Evolutionary conservation across 2,329 filamentous ascomycete genomes (phyloP).

Genomic region (Thelonectria discophora): DNA sequence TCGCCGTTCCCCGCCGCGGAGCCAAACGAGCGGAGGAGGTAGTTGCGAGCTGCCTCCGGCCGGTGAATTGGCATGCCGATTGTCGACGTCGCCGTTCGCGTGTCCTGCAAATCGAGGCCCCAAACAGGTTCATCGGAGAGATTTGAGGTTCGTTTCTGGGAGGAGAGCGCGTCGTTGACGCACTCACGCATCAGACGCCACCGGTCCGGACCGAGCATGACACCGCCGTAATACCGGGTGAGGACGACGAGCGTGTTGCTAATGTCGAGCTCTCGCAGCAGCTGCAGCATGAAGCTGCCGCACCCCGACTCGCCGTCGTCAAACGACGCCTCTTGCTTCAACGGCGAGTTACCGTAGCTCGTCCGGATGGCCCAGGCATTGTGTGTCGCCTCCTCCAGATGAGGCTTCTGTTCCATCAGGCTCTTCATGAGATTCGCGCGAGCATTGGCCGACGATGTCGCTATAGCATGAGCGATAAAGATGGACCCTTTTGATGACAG

Average conservation of each 20-base stretch:
- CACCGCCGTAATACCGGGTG: slow-evolving; percentile 69
- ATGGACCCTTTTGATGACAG: slow-evolving; percentile 63
- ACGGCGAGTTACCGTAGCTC: slow-evolving; percentile 49
- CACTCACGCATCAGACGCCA: slow-evolving; percentile 70
- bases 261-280: slow-evolving; percentile 61
- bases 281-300: slow-evolving; percentile 63
- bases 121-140: slow-evolving; percentile 64
- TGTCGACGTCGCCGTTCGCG: slow-evolving; percentile 51
- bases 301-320: slow-evolving; percentile 71
- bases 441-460: slow-evolving; percentile 50
- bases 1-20: slow-evolving; percentile 48
- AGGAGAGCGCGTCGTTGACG: slow-evolving; percentile 63
- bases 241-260: slow-evolving; percentile 66
- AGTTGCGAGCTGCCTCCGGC: slow-evolving; percentile 72
- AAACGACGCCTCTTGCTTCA: slow-evolving; percentile 60
- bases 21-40: slow-evolving; percentile 68
- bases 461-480: slow-evolving; percentile 63
- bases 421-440: slow-evolving; percentile 56
- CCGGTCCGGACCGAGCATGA: slow-evolving; percentile 68
- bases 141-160: slow-evolving; percentile 51
- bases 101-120: slow-evolving; percentile 66
- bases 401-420: slow-evolving; percentile 58
- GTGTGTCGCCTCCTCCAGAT: slow-evolving; percentile 64
- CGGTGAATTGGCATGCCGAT: slow-evolving; percentile 75
- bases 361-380: slow-evolving; percentile 62